Evolutionary conservation across 2,329 filamentous ascomycete genomes (phyloP).

Genomic region (Neofusicoccum laricinum): DNA sequence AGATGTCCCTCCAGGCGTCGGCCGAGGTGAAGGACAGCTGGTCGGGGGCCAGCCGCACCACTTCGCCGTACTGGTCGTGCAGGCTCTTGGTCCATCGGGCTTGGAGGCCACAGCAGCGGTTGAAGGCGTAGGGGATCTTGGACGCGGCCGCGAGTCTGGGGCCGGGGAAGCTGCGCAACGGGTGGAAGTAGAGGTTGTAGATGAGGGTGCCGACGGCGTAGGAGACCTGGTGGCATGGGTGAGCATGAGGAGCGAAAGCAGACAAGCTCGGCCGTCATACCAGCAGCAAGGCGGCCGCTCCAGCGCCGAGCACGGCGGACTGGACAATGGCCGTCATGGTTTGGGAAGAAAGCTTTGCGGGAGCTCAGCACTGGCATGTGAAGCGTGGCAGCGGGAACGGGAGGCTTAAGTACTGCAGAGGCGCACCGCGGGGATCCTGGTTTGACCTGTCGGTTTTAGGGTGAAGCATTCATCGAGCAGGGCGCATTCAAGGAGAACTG

Average conservation of each 20-base stretch:
- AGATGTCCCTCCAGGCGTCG: constrained; percentile 19
- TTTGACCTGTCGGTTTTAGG: neutral
- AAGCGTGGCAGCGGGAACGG: neutral
- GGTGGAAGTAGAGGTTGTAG: constrained; percentile 17
- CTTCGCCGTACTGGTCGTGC: constrained; percentile 16
- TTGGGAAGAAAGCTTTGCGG: neutral
- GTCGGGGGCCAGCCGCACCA: constrained; percentile 15
- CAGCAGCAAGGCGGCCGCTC: neutral
- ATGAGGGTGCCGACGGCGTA: neutral
- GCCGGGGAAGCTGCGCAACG: constrained; percentile 16
- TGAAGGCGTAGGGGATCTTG: neutral
- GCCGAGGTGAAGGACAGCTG: constrained; percentile 14
- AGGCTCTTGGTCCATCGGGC: neutral
- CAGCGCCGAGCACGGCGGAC: neutral
- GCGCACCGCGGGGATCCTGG: neutral
- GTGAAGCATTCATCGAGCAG: neutral
- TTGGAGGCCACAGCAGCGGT: neutral
- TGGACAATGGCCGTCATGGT: neutral
- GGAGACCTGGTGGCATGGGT: neutral
- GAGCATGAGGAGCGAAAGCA: neutral
- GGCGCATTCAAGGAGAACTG: neutral
- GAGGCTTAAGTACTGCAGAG: neutral
- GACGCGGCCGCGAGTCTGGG: constrained; percentile 11
- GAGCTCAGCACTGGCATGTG: neutral
- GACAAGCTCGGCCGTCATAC: neutral